Evolutionary conservation across 2,329 filamentous ascomycete genomes (phyloP), one percentile per base, ranked within the genome.

Genomic region (Colletotrichum magnum): DNA sequence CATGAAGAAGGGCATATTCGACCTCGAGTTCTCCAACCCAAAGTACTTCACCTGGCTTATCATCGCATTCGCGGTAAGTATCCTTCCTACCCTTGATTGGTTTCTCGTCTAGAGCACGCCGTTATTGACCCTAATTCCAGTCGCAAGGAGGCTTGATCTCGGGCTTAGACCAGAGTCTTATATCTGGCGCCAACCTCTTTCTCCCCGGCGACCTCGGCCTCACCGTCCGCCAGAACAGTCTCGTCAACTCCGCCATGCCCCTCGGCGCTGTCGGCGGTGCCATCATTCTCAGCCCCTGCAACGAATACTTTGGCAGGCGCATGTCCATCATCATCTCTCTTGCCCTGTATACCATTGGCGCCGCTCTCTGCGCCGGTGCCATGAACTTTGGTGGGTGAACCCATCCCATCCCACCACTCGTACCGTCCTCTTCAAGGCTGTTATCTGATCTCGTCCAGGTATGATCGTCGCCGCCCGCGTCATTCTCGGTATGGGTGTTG

Each of bases 341-440:
- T n/a, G n/a, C n/a, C n/a, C n/a, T 93, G 3, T 93, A 93, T 80
- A 93, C 91, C 1, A 80, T 93, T 43, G 92, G 91, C 62, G 92
- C 86, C 36, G 92, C 86, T 2, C 83, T 94, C 16, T 88, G 92
- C 76, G 91, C 92, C 15, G 92, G 90, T 7, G 83, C 90, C 1
- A 86, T 92, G 41, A 89, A 89, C 79, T 93, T 89, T 75, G 89
- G 82, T 83, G 73, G 71, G 75, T 52, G 12, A n/a, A 0, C 4
- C 7, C 13, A 26, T 36, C 9, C 2, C 32, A 4, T 2, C 2
- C 32, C 10, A 10, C 2, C 7, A 2, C 32, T 10, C 7, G 10
- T 10, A 10, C 32, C 7, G 12, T 36, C 2, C 26, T 48, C 1
- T 13, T 2, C 4, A 13, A 21, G 80, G 80, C 26, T 13, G 15